Evolutionary conservation across 495 filamentous ascomycete genomes (phyloP).

Genomic region (Hyaloscypha variabilis): DNA sequence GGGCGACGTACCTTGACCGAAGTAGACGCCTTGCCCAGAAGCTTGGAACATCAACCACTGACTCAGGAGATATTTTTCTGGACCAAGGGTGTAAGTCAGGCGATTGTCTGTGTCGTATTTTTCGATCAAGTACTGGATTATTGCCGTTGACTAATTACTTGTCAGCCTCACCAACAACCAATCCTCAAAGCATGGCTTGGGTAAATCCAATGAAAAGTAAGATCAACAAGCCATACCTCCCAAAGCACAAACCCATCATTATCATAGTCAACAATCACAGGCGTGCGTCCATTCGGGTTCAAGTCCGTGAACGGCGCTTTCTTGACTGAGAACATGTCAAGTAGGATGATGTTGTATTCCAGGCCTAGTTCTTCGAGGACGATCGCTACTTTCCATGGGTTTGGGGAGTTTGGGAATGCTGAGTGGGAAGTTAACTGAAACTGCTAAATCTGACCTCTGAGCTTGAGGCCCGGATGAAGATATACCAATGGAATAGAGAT

Average conservation of each 20-base stretch:
- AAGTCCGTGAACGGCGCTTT: conserved; percentile 23
- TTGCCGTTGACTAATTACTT: conserved; percentile 67
- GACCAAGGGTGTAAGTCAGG: conserved; percentile 48
- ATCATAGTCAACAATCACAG: conserved; percentile 61
- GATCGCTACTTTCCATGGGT: conserved; percentile 66
- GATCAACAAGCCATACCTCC: background rate
- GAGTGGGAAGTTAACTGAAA: too few relatives aligned
- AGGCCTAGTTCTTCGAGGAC: conserved; percentile 62
- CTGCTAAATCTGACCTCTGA: too few relatives aligned
- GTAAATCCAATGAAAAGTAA: too few relatives aligned
- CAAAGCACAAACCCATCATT: conserved; percentile 29
- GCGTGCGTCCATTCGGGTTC: conserved; percentile 45
- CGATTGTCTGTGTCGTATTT: conserved; percentile 65
- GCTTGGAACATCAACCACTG: conserved; percentile 51
- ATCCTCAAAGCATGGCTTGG: conserved; percentile 3
- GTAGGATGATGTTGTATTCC: conserved; percentile 47
- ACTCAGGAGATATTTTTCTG: conserved; percentile 39
- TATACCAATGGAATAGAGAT: too few relatives aligned
- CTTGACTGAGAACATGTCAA: conserved; percentile 39
- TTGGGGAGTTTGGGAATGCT: conserved; percentile 31
- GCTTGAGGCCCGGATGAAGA: too few relatives aligned
- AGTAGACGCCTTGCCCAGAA: conserved; percentile 52
- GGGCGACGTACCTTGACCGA: conserved; percentile 41
- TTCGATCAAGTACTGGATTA: conserved; percentile 71
- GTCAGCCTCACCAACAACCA: too few relatives aligned